Base-by-base conservation (phyloP, 169 alveolate genomes). In the Eimeria tenella region DNA sequence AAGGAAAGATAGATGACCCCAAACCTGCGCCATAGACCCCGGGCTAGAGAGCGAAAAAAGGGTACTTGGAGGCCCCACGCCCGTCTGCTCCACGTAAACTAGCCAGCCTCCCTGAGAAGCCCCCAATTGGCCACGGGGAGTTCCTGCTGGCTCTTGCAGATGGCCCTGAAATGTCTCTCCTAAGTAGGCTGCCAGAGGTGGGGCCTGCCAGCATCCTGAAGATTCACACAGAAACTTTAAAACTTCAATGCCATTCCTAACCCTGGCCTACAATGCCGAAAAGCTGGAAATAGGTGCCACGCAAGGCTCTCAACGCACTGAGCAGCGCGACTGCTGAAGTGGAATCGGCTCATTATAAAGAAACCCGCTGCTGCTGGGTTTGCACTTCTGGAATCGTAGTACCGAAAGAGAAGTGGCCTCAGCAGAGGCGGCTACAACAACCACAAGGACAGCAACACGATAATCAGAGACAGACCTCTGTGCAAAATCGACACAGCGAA, bases 131-230 rank as follows among this genome's bases (percentile, higher is more conserved):
- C n/a, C 86, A 53, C 86, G 8, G 81, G 81, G 81, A 62, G 86
- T 31, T 62, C 68, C 68, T 31, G 8, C 21, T n/a, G 86, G 86
- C 11, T 13, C 68, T 62, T 75, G 68, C 68, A 75, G 49, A 75
- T 75, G 86, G 53, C 86, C 86, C 42, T 75, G 86, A 75, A 75
- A 75, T n/a, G 86, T 75, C 42, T 75, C 86, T 7, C 86, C 86
- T 75, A 75, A 75, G 68, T n/a, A 17, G 0, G 86, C 86, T 11
- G 86, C 86, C 86, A 13, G 65, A 13, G 86, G 86, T 5, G 86
- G 86, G 49, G 86, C 86, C 4, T 75, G 86, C 86, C 86, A 75
- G 21, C 86, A 75, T 4, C 52, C 86, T 75, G 86, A 15, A 42
- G 55, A 49, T 13, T n/a, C 1, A 19, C 50, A 31, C 52, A 21